Conservation (phyloP, 139 green algal species). For the Picochlorum sp. region DNA sequence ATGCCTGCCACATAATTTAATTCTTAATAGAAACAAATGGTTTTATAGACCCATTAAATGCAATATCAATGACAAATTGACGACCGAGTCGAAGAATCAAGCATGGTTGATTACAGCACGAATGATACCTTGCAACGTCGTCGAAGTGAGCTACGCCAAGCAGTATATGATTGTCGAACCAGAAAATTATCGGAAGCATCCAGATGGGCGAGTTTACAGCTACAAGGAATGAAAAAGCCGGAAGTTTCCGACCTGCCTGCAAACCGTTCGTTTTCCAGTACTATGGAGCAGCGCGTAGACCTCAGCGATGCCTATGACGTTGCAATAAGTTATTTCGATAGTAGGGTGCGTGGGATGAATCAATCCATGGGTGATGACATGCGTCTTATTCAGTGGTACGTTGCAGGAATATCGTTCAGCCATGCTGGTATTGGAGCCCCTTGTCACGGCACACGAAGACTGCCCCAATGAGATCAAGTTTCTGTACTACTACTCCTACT, state of each 20-base stretch:
- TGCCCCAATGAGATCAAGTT: constrained; percentile 35
- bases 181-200: constrained; percentile 40
- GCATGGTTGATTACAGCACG: neutral
- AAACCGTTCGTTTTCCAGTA: constrained; percentile 10
- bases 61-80: too few species aligned
- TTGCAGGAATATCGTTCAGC: too few species aligned
- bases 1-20: too few species aligned
- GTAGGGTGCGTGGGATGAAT: constrained; percentile 36
- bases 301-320: constrained; percentile 40
- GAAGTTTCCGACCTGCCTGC: neutral
- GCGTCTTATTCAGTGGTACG: too few species aligned
- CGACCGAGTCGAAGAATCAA: too few species aligned
- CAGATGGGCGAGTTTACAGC: constrained; percentile 67
- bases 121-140: neutral
- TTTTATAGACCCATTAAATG: too few species aligned
- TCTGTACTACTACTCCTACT: constrained; percentile 68
- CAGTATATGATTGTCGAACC: constrained; percentile 36
- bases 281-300: constrained; percentile 12
- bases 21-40: too few species aligned
- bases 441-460: too few species aligned
- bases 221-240: constrained; percentile 42
- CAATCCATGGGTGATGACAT: too few species aligned
- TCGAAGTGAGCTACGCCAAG: constrained; percentile 38
- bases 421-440: too few species aligned
- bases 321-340: constrained; percentile 53